These are phyloP conservation scores for Candida bentonensis DNA, from an alignment of 805 yeast genomes.

Conservation along the genomic window DNA sequence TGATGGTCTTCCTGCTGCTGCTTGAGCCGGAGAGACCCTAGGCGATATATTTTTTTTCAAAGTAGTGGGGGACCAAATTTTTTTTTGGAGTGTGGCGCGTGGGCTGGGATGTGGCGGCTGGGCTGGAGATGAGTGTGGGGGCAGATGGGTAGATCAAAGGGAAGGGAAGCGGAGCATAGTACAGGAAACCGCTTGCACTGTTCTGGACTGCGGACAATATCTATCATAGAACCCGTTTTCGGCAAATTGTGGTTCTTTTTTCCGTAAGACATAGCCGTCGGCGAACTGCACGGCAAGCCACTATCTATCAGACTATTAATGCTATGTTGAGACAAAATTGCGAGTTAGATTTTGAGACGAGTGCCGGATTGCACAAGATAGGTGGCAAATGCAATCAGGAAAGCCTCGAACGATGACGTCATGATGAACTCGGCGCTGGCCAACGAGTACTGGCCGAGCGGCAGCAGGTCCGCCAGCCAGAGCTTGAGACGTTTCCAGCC, in stretches of 20 bases:
- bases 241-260: constrained; percentile 3
- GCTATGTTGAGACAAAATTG: background rate
- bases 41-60: background rate
- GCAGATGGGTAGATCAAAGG: background rate
- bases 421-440: background rate
- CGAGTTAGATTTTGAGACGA: too few species aligned
- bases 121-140: background rate
- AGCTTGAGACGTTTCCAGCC: background rate
- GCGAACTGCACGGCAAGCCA: constrained; percentile 18
- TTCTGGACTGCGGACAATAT: background rate
- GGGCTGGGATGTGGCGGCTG: background rate
- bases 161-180: background rate
- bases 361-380: background rate
- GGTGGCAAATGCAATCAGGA: background rate
- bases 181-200: background rate
- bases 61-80: background rate
- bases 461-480: background rate
- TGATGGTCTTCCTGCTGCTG: too few species aligned
- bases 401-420: background rate
- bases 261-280: background rate
- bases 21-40: too few species aligned
- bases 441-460: background rate
- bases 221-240: constrained; percentile 3
- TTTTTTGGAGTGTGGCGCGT: background rate
- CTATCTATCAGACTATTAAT: constrained; percentile 1